Evolutionary conservation across 805 yeast genomes (phyloP).

Genomic region (Ogataea populi-albae): DNA sequence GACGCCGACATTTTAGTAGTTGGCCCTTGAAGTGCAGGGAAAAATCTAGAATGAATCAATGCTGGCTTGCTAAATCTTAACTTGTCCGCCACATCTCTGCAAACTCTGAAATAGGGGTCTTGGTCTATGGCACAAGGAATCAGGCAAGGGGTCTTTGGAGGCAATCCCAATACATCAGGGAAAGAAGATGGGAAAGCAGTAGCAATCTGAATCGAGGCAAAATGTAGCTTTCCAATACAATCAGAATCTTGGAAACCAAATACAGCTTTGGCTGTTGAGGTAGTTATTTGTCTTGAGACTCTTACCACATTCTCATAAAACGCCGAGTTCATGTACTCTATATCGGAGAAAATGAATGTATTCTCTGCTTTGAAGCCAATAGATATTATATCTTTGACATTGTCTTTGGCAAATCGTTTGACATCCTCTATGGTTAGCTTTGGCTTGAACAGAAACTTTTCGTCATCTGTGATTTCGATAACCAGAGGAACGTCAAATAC

Average conservation of each 20-base stretch:
- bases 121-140: slow-evolving; percentile 99
- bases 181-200: slow-evolving; percentile 94
- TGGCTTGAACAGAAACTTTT: slow-evolving; percentile 91
- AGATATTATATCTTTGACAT: slow-evolving; percentile 89
- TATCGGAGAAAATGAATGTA: slow-evolving; percentile 92
- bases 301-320: slow-evolving; percentile 93
- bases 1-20: slow-evolving; percentile 96
- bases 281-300: slow-evolving; percentile 90
- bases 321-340: slow-evolving; percentile 88
- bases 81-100: slow-evolving; percentile 96
- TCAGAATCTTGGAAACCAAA: slow-evolving; percentile 95
- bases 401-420: slow-evolving; percentile 71
- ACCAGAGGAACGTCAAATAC: slow-evolving; percentile 96
- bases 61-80: slow-evolving; percentile 89
- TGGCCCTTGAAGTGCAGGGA: slow-evolving; percentile 98
- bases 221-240: slow-evolving; percentile 90
- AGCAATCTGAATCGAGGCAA: slow-evolving; percentile 94
- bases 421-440: slow-evolving; percentile 87
- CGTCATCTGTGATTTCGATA: slow-evolving; percentile 94
- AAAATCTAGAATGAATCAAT: slow-evolving; percentile 88
- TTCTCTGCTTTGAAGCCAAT: slow-evolving; percentile 93
- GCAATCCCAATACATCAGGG: slow-evolving; percentile 86
- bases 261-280: slow-evolving; percentile 95
- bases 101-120: slow-evolving; percentile 96
- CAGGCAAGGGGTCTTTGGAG: slow-evolving; percentile 88